Base-by-base conservation (phyloP, 2,329 filamentous ascomycete species). In the Decorospora gaudefroyi region DNA sequence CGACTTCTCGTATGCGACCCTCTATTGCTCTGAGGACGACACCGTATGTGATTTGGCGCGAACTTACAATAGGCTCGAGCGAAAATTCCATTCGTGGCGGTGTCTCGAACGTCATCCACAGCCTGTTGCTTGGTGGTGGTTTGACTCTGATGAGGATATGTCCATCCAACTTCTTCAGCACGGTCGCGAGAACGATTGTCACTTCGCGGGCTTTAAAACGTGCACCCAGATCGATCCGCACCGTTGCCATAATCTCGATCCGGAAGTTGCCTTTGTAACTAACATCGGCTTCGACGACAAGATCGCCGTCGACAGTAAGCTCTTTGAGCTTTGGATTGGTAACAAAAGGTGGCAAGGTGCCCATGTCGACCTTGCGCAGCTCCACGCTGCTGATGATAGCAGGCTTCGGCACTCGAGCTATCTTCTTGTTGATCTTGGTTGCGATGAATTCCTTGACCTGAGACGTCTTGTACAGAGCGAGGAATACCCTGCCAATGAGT, bases 41-140 rank as follows among this genome's bases (percentile, higher is more conserved):
- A 1, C 86, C 88, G 69, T 96, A 97, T 0, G 93, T 97, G 54
- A 99, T 96, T 67, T 97, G 92, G 45, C 92, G 84, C 10, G 90
- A 87, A 73, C 91, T 96, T 36, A 99, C 90, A 57, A 99, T 91
- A 3, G 93, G 93, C 67, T 97, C 90, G 29, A 97, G 89, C n/a
- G 83, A 83, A 78, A 96, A 85, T 50, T 95, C 90, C 75, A 99
- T 87, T 64, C 92, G 91, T 12, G 93, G 93, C 78, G 90, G 88
- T n/a, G 84, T 84, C 66, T 95, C 88, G 65, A 99, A 99, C 1
- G 90, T 86, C 56, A 97, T 83, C 93, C 93, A 99, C n/a, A 96
- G 70, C 27, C 93, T 83, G 68, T 99, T 99, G 70, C 90, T 96
- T 0, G 93, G 93, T 11, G 92, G 90, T 5, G 93, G 89, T 69